Base-by-base conservation (phyloP, 306 rosid genomes). In the Lagenaria siceraria region DNA sequence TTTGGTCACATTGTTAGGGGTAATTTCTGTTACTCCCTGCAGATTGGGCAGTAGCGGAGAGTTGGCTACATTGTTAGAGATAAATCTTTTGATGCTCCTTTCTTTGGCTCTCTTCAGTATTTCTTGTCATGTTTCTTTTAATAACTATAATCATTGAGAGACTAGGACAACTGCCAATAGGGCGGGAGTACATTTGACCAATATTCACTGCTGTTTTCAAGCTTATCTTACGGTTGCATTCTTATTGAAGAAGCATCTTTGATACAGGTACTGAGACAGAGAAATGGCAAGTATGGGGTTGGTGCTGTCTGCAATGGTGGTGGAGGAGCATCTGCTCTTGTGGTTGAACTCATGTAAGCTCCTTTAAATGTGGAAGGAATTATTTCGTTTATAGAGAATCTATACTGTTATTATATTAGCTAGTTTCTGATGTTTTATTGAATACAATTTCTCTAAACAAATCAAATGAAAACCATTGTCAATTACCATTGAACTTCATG, bases 241-340 rank as follows among this genome's bases (percentile, higher is more conserved):
- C 84, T 43, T 74, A 77, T 46, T 3, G 66, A 49, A 46, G 54
- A 79, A 84, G 33, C 17, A 65, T 25, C 11, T 77, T 80, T 84
- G 76, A 83, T 77, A 75, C 88, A 94, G 98, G 96, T 92, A 74
- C 76, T 90, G 78, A 92, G 93, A 76, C 91, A 92, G 29, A 86
- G 84, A 82, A 86, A 90, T 66, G 96, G 97, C 58, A 92, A 78
- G 86, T 92, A 90, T 76, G 98, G 98, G 38, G 89, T 92, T 83
- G 95, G 68, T 36, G 90, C 86, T 43, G 87, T 94, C 70, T 94
- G 98, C 88, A 92, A 94, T 36, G 98, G 98, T 21, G 98, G 97
- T 81, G 98, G 98, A 59, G 98, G 98, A 12, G 97, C 98, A n/a
- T 94, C 98, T 60, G 91, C 98, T 29, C 84, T 94, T 69, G 96